phyloP scores from a whole-genome alignment of 2,329 filamentous ascomycete genomes.

The Gnomoniopsis smithogilvyi region DNA sequence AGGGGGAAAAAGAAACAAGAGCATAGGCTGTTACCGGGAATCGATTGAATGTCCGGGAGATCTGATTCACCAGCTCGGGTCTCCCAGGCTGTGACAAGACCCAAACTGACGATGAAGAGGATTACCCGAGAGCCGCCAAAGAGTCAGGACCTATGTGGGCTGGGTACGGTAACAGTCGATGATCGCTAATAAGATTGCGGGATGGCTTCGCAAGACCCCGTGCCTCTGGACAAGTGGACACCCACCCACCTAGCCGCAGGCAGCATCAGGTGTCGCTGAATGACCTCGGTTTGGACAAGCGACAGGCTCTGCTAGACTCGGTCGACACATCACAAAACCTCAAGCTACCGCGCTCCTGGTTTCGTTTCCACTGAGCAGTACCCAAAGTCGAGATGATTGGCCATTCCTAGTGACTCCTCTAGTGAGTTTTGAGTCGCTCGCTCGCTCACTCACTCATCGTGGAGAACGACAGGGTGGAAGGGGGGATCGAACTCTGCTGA shows the following conservation, averaged over 20 bases:
- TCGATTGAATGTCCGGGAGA: slow-evolving; percentile 13
- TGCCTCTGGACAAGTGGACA: too few relatives aligned
- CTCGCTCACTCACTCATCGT: background rate
- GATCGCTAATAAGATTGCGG: background rate
- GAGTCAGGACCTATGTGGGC: background rate
- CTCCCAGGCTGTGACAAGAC: slow-evolving; percentile 15
- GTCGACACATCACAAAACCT: background rate
- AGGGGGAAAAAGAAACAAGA: slow-evolving; percentile 1
- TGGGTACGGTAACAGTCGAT: background rate
- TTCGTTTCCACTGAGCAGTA: background rate
- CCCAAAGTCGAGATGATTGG: background rate
- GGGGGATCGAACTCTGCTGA: background rate
- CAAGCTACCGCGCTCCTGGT: background rate
- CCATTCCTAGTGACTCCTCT: too few relatives aligned
- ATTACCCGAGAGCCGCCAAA: background rate
- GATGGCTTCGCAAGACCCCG: background rate
- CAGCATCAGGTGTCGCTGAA: background rate
- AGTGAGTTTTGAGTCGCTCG: background rate
- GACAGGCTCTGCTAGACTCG: background rate
- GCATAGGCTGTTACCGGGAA: slow-evolving; percentile 5
- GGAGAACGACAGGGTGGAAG: background rate
- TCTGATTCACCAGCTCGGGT: slow-evolving; percentile 14
- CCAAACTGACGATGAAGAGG: slow-evolving; percentile 13
- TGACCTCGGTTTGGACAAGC: slow-evolving; percentile 1
- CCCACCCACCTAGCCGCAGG: background rate